These are phyloP conservation scores for Phytophthora quininea DNA, from an alignment of 352 stramenopile genomes.

Conservation along the genomic window DNA sequence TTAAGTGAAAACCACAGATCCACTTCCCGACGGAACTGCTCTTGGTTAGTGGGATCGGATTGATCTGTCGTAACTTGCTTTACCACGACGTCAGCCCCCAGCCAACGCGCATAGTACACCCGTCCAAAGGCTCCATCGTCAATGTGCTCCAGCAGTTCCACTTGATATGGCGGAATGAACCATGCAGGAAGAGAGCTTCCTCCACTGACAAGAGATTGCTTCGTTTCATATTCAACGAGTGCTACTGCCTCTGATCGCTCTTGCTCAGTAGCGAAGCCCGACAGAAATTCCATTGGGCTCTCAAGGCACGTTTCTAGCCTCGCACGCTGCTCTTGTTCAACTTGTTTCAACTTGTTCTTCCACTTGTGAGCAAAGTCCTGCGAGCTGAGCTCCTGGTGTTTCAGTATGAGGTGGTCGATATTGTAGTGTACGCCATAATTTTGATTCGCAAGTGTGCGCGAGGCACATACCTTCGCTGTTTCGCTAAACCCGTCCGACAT, in stretches of 20 bases:
- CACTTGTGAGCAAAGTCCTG: neutral
- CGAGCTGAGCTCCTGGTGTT: neutral
- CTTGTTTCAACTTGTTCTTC: neutral
- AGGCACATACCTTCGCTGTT: neutral
- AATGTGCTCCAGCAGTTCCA: neutral
- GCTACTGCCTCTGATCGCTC: neutral
- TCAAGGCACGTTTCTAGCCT: neutral
- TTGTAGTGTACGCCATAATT: constrained; percentile 2
- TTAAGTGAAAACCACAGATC: constrained; percentile 12
- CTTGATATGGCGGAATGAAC: constrained; percentile 3
- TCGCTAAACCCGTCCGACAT: neutral
- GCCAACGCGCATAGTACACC: constrained; percentile 1
- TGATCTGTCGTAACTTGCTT: constrained; percentile 1
- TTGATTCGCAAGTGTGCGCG: neutral
- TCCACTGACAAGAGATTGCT: neutral
- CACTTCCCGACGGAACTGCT: constrained; percentile 6
- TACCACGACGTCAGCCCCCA: constrained; percentile 8
- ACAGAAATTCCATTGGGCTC: neutral
- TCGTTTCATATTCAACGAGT: constrained; percentile 1
- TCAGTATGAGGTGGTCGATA: neutral
- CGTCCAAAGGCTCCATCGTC: neutral
- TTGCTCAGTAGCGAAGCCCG: neutral
- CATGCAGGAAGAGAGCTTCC: neutral
- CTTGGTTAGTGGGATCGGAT: neutral
- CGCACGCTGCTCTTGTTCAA: neutral